These are phyloP conservation scores for Fistulinella cinereoalba DNA, from an alignment of 1,284 basidiomycete species.

Conservation along the genomic window DNA sequence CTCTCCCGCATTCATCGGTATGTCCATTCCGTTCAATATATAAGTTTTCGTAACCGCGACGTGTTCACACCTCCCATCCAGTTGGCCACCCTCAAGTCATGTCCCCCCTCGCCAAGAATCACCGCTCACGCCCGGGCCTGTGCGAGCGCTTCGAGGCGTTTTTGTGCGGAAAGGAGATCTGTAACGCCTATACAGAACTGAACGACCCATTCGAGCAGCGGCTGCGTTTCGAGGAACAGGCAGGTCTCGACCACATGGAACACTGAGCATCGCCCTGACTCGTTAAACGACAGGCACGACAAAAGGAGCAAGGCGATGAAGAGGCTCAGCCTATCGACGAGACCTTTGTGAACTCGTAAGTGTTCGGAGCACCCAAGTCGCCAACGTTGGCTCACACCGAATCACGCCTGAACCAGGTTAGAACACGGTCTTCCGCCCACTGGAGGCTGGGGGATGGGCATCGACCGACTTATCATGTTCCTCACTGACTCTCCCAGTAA, in stretches of 20 bases:
- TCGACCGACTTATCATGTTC: conserved; percentile 96
- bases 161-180: conserved; percentile 97
- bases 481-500: conserved; percentile 85
- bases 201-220: conserved; percentile 98
- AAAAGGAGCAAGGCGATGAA: conserved; percentile 97
- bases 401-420: conserved; percentile 49
- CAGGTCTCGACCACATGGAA: no score
- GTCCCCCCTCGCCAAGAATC: conserved; percentile 97
- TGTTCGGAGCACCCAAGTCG: conserved; percentile 13
- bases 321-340: conserved; percentile 98
- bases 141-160: conserved; percentile 99
- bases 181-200: conserved; percentile 98
- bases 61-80: conserved; percentile 28
- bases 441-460: conserved; percentile 94
- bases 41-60: neutral
- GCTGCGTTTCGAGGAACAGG: conserved; percentile 94
- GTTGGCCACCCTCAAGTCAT: conserved; percentile 99
- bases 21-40: conserved; percentile 8
- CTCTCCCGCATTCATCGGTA: conserved; percentile 93
- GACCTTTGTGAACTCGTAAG: conserved; percentile 88
- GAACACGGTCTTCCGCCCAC: conserved; percentile 98
- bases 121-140: conserved; percentile 88
- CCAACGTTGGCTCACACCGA: neutral
- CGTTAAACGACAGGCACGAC: conserved; percentile 52
- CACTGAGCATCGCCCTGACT: neutral